Conservation (phyloP, 768 basidiomycete genomes). For the Suillus alpinus region DNA sequence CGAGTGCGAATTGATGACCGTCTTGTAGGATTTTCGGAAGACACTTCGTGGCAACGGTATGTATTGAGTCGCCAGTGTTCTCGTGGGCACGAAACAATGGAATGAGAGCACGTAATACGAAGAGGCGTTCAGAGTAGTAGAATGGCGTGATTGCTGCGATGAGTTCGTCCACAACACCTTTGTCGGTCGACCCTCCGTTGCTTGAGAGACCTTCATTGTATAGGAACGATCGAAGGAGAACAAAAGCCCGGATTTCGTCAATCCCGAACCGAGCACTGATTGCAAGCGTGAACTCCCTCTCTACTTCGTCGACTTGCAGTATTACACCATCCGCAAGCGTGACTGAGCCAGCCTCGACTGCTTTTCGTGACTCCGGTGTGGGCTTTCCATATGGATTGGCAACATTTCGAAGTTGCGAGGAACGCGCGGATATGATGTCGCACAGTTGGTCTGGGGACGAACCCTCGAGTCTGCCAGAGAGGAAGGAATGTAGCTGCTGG, state of each 20-base stretch:
- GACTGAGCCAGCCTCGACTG: conserved; percentile 65
- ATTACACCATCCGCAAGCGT: conserved; percentile 64
- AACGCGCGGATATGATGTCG: conserved; percentile 57
- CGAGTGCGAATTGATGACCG: conserved; percentile 57
- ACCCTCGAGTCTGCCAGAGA: conserved; percentile 60
- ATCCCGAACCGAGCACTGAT: conserved; percentile 73
- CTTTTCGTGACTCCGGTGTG: conserved; percentile 61
- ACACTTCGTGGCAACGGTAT: conserved; percentile 50
- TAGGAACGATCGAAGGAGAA: conserved; percentile 73
- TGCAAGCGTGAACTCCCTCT: conserved; percentile 67
- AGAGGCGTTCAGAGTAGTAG: conserved; percentile 79
- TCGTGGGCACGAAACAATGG: conserved; percentile 74
- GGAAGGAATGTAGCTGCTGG: conserved; percentile 55
- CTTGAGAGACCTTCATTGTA: conserved; percentile 73
- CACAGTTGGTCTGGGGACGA: conserved; percentile 55
- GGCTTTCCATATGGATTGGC: conserved; percentile 69
- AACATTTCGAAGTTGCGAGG: conserved; percentile 53
- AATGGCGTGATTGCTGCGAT: conserved; percentile 74
- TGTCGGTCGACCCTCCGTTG: conserved; percentile 42
- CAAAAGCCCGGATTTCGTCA: conserved; percentile 76
- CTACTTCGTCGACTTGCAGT: conserved; percentile 61
- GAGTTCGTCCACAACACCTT: conserved; percentile 46
- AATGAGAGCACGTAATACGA: conserved; percentile 63
- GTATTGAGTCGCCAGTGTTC: conserved; percentile 51
- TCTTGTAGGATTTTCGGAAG: conserved; percentile 64